phyloP scores from a whole-genome alignment of 139 green algal species.

The Trebouxia sp. region DNA sequence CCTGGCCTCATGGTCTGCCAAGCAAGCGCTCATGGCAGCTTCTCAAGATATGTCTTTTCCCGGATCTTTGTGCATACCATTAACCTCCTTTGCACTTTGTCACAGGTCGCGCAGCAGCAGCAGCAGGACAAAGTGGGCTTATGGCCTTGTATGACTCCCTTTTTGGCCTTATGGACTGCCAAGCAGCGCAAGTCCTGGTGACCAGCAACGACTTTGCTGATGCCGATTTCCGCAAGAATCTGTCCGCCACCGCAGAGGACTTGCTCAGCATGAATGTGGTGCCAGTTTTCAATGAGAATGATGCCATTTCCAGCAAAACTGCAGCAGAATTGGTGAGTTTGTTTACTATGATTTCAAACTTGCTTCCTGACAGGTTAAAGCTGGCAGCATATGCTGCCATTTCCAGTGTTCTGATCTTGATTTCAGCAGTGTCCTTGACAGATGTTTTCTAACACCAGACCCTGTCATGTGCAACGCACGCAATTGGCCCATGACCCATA shows the following conservation, averaged over 20 bases:
- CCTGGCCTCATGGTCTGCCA: no score
- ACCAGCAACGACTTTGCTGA: slow-evolving; percentile 61
- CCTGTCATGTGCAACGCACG: no score
- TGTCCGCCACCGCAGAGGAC: slow-evolving; percentile 46
- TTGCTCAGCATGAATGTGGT: slow-evolving; percentile 58
- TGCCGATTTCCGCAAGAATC: slow-evolving; percentile 37
- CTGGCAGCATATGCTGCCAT: not conserved
- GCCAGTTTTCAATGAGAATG: slow-evolving; percentile 77
- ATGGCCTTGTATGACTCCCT: slow-evolving; percentile 73
- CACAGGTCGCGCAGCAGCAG: slow-evolving; percentile 48
- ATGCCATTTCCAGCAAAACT: slow-evolving; percentile 50
- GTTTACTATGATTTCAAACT: no score
- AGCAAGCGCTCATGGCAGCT: no score
- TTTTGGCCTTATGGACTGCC: slow-evolving; percentile 58
- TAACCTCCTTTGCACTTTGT: not conserved
- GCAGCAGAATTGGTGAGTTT: slow-evolving; percentile 4
- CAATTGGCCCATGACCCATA: no score
- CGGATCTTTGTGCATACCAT: no score
- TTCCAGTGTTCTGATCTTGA: not conserved
- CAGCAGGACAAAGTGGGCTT: slow-evolving; percentile 54
- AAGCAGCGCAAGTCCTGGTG: slow-evolving; percentile 52
- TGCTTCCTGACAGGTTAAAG: no score
- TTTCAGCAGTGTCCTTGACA: not conserved
- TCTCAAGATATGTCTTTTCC: no score
- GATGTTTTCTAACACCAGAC: no score